Evolutionary conservation across 2,329 filamentous ascomycete species (phyloP).

Genomic region (Pyricularia grisea): DNA sequence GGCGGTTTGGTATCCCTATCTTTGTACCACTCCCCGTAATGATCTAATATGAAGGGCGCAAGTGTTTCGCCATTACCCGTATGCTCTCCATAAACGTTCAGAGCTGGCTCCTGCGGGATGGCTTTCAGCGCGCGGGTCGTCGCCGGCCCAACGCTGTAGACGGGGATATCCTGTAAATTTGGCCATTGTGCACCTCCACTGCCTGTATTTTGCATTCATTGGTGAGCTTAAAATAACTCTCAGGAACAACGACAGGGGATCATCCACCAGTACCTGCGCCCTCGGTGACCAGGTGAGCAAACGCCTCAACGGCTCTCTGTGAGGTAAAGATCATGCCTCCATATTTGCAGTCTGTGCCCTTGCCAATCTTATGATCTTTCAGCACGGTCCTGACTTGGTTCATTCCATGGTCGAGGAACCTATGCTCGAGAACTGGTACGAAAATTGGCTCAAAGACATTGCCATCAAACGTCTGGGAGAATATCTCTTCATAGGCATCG

Average conservation of each 20-base stretch:
- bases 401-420: conserved; percentile 52
- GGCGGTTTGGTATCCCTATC: conserved; percentile 40
- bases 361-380: conserved; percentile 28
- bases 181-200: conserved; percentile 32
- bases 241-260: not conserved
- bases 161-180: conserved; percentile 43
- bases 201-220: conserved; percentile 5
- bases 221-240: conserved; percentile 7
- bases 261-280: conserved; percentile 26
- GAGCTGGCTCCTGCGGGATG: conserved; percentile 35
- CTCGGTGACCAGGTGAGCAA: conserved; percentile 51
- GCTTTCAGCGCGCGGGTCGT: conserved; percentile 65
- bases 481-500: conserved; percentile 65
- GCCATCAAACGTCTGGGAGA: conserved; percentile 34
- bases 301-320: conserved; percentile 74
- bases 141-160: conserved; percentile 76
- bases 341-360: conserved; percentile 34
- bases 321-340: conserved; percentile 80
- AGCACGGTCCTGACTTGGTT: conserved; percentile 42
- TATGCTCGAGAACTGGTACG: conserved; percentile 68
- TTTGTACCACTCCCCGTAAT: conserved; percentile 54
- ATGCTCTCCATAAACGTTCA: conserved; percentile 67
- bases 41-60: conserved; percentile 65
- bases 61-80: conserved; percentile 79
- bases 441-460: conserved; percentile 54